Evolutionary conservation across 805 yeast genomes (phyloP).

Genomic region (Pichia membranifaciens): DNA sequence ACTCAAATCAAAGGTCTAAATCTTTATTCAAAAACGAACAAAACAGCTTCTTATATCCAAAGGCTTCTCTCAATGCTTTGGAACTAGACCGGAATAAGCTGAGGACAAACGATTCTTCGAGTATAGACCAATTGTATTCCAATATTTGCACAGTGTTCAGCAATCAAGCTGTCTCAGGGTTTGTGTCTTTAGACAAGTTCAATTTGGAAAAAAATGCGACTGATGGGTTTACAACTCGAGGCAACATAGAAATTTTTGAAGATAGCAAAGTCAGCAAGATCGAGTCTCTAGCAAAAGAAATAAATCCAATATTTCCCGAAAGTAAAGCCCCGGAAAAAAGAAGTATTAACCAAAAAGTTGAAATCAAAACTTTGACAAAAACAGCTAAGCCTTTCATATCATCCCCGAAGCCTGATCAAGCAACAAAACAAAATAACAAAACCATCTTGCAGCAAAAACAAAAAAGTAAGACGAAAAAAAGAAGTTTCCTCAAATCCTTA

Average conservation of each 20-base stretch:
- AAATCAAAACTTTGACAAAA: background rate
- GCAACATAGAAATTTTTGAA: conserved; percentile 45
- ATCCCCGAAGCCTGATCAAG: background rate
- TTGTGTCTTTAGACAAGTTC: conserved; percentile 19
- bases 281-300: conserved; percentile 58
- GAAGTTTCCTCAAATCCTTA: conserved; percentile 10
- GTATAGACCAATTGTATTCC: conserved; percentile 23
- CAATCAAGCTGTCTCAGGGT: conserved; percentile 31
- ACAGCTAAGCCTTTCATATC: background rate
- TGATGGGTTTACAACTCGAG: conserved; percentile 49
- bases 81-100: conserved; percentile 6
- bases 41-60: conserved; percentile 27
- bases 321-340: background rate
- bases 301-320: conserved; percentile 28
- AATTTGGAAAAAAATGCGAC: conserved; percentile 14
- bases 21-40: conserved; percentile 11
- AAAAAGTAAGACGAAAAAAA: conserved; percentile 4
- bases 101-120: conserved; percentile 3
- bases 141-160: conserved; percentile 18
- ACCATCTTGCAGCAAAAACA: conserved; percentile 5
- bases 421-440: conserved; percentile 1
- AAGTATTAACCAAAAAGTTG: background rate
- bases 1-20: conserved; percentile 9
- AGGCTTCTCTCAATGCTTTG: conserved; percentile 31
- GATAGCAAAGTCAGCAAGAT: conserved; percentile 39